Evolutionary conservation across 2,329 filamentous ascomycete genomes (phyloP), one percentile per base, ranked within the genome.

Genomic region (Cladobotryum mycophilum): DNA sequence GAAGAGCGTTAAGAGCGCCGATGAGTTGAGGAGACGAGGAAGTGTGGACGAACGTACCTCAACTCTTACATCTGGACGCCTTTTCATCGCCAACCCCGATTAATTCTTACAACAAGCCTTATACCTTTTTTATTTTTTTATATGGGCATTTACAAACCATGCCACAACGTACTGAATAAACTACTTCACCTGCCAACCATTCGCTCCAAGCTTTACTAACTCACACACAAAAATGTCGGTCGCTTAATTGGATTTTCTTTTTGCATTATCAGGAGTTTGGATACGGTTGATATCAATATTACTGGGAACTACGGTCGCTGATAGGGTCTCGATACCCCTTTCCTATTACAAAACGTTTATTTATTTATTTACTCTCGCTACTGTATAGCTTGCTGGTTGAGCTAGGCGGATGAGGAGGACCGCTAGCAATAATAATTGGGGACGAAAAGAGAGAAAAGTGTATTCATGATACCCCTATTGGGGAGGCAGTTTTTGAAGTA

Each of bases 71-170:
- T 78, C 81, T 25, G 83, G 83, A 45, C 80, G 88, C 55, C 76
- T 95, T 52, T 93, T 88, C 67, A 90, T 95, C 63, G 89, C 89
- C 60, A 95, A 95, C 68, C 89, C 89, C 15, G 89, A 93, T 67
- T 80, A 70, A 57, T 34, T 12, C 20, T 14, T 40, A 20, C 20
- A 7, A 22, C 3, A 33, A 17, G 38, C 9, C 13, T 8, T 4
- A 18, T 15, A 13, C 13, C 20, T 20, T 20, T 15, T 38, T 38
- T 14, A 41, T 30, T n/a, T 34, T 25, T 25, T 7, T 30, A 30
- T 30, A 30, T 8, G 25, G 9, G 40, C 12, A 20, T 42, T 20
- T 34, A 35, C 43, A 53, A n/a, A 37, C 43, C 37, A 38, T 42
- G 30, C 15, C 33, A 50, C 49, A 41, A 17, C 20, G 42, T 49